Conservation (phyloP, 192 early-diverging fungal genomes). For the Backusella psychrophila region DNA sequence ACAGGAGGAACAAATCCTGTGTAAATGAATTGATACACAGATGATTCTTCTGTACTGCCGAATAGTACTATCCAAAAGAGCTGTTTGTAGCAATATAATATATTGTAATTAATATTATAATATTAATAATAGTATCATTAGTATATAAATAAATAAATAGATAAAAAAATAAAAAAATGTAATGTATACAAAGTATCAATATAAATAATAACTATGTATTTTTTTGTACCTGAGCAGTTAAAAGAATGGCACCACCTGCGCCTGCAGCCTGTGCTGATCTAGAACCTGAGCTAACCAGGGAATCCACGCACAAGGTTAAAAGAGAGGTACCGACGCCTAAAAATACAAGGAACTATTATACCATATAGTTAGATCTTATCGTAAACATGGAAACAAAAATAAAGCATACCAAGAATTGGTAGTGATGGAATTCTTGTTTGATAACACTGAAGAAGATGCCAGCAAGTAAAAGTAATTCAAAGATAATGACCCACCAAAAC, state of each 20-base stretch:
- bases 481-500: conserved; percentile 44
- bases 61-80: conserved; percentile 67
- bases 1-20: conserved; percentile 9
- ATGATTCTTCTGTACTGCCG: conserved; percentile 61
- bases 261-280: conserved; percentile 11
- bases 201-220: too few species aligned
- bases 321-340: conserved; percentile 18
- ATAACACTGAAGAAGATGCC: conserved; percentile 29
- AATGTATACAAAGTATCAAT: too few species aligned
- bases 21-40: conserved; percentile 7
- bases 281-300: neutral
- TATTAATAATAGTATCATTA: neutral
- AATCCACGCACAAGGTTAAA: neutral
- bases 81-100: conserved; percentile 17
- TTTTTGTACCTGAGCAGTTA: conserved; percentile 11
- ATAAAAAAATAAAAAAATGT: too few species aligned
- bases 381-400: neutral
- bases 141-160: too few species aligned
- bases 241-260: neutral
- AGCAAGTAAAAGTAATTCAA: conserved; percentile 38
- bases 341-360: conserved; percentile 12
- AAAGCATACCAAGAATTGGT: conserved; percentile 33
- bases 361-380: neutral
- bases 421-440: conserved; percentile 30
- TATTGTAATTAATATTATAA: neutral